Conservation (phyloP, 78 protist genomes). For the Dictyostelium purpureum region DNA sequence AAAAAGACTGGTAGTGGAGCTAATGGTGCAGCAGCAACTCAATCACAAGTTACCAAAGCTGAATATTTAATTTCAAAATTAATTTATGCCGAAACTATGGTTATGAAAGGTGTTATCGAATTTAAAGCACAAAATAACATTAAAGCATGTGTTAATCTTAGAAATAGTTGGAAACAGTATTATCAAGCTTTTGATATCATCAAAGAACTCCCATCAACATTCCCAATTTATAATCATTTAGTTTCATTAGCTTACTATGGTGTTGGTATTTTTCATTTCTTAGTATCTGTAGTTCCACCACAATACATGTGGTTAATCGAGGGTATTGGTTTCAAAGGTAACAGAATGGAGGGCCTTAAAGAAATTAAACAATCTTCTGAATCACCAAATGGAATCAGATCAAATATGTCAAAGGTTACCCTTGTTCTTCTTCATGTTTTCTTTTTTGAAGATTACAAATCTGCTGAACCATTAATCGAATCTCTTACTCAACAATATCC, state of each 20-base stretch:
- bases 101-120: constrained; percentile 70
- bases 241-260: constrained; percentile 25
- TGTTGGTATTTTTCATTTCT: constrained; percentile 69
- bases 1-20: not conserved
- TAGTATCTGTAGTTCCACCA: constrained; percentile 64
- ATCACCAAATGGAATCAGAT: constrained; percentile 38
- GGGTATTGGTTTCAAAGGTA: constrained; percentile 68
- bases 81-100: constrained; percentile 63
- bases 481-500: not conserved
- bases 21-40: constrained; percentile 14
- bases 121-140: constrained; percentile 69
- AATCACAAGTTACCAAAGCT: constrained; percentile 33
- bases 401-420: constrained; percentile 30
- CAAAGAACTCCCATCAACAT: constrained; percentile 22
- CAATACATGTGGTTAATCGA: constrained; percentile 71
- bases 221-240: constrained; percentile 53
- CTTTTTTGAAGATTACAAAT: constrained; percentile 69
- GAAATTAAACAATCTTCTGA: constrained; percentile 8
- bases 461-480: constrained; percentile 18
- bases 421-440: constrained; percentile 25
- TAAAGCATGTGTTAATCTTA: constrained; percentile 50
- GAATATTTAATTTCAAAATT: constrained; percentile 58
- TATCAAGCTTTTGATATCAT: constrained; percentile 52
- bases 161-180: constrained; percentile 62
- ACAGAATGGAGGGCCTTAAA: constrained; percentile 67